phyloP scores from a whole-genome alignment of 129 eudicot species.

The Calendula officinalis region DNA sequence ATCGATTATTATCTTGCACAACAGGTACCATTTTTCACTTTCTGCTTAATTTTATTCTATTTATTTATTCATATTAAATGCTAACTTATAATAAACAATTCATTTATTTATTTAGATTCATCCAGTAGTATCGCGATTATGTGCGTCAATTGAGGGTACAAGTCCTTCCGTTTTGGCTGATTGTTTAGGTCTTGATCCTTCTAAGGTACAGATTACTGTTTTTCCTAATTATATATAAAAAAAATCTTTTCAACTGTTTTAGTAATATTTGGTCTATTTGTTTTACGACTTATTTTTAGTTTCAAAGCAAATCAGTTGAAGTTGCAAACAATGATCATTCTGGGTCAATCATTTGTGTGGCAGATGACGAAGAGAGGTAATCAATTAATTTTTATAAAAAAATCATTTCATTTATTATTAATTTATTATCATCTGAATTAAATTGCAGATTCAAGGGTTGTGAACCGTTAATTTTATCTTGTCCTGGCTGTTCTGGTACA shows the following conservation, averaged over 20 bases:
- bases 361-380: conserved; percentile 91
- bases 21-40: conserved; percentile 41
- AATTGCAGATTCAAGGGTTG: conserved; percentile 77
- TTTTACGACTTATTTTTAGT: conserved; percentile 35
- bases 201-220: conserved; percentile 47
- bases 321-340: conserved; percentile 57
- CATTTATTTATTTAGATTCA: conserved; percentile 54
- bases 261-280: conserved; percentile 11
- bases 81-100: neutral
- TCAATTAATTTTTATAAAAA: neutral
- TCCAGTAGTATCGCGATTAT: conserved; percentile 87
- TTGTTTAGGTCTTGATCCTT: conserved; percentile 83
- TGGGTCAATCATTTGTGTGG: conserved; percentile 48
- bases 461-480: conserved; percentile 69
- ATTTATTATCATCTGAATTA: neutral
- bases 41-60: neutral
- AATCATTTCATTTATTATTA: neutral
- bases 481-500: conserved; percentile 84
- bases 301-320: conserved; percentile 80
- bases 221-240: neutral
- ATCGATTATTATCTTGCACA: conserved; percentile 83
- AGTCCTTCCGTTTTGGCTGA: conserved; percentile 86
- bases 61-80: neutral
- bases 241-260: neutral
- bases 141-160: conserved; percentile 87